Percentiles rank a stretch among this genome's conserved stretches.
phyloP scores from a whole-genome alignment of 2,329 filamentous ascomycete species.

The Paraphaeosphaeria minitans region DNA sequence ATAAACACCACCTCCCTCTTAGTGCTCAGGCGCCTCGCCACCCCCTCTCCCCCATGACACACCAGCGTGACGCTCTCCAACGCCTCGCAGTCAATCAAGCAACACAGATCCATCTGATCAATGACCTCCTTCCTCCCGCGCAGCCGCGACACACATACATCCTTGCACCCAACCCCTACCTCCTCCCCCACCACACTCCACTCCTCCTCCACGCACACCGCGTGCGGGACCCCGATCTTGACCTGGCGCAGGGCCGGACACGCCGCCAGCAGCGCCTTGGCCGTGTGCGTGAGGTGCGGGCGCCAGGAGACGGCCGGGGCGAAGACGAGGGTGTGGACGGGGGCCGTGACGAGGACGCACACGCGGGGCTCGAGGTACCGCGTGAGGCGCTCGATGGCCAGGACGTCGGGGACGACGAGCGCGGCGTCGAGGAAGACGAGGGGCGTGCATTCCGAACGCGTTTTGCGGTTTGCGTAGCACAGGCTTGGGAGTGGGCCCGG shows the following conservation, averaged over 20 bases:
- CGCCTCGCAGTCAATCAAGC: slow-evolving; percentile 7
- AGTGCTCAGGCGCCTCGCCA: slow-evolving; percentile 1
- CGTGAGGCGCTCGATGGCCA: not conserved
- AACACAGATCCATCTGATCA: slow-evolving; percentile 8
- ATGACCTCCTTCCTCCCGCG: slow-evolving; percentile 7
- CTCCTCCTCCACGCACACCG: not conserved
- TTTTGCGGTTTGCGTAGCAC: slow-evolving; percentile 4
- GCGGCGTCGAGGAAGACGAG: not conserved
- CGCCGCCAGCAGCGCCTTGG: not conserved
- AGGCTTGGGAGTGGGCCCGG: not conserved
- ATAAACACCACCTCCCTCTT: slow-evolving; percentile 5
- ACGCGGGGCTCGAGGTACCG: not conserved
- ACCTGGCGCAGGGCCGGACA: slow-evolving; percentile 3
- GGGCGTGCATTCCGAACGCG: not conserved
- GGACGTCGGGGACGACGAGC: not conserved
- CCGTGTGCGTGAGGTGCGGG: slow-evolving; percentile 6
- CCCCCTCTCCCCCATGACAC: not conserved
- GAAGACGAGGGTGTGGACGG: slow-evolving; percentile 2
- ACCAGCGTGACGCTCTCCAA: slow-evolving; percentile 10
- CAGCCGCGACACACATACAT: not conserved
- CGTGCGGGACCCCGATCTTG: not conserved
- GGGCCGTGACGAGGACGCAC: not conserved
- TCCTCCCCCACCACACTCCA: not conserved
- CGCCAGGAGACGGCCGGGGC: slow-evolving; percentile 2
- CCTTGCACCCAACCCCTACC: too few species aligned